Percentiles rank a stretch among this genome's conserved stretches.
phyloP scores from a whole-genome alignment of 1,284 basidiomycete genomes.

The Austroboletus niveus region DNA sequence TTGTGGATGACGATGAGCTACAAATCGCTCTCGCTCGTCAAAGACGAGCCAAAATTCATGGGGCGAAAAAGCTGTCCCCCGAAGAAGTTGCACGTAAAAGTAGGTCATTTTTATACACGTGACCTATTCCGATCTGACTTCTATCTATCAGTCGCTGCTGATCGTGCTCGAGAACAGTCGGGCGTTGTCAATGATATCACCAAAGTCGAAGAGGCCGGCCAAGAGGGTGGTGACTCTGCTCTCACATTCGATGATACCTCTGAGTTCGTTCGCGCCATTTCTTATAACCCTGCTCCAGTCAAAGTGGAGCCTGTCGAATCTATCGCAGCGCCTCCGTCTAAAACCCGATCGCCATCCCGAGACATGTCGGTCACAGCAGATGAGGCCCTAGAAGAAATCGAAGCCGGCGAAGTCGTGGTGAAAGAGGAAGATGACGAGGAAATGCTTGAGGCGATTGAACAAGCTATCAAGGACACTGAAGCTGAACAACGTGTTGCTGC shows the following conservation, averaged over 20 bases:
- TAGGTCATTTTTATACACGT: slow-evolving; percentile 37
- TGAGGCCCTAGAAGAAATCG: slow-evolving; percentile 68
- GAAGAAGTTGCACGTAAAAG: slow-evolving; percentile 84
- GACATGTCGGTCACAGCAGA: slow-evolving; percentile 63
- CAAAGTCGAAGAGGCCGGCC: slow-evolving; percentile 64
- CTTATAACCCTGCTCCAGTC: slow-evolving; percentile 53
- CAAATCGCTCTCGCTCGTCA: slow-evolving; percentile 90
- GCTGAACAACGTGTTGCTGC: slow-evolving; percentile 46
- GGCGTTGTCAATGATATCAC: slow-evolving; percentile 44
- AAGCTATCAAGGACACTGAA: slow-evolving; percentile 59
- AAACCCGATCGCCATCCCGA: slow-evolving; percentile 43
- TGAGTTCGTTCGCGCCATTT: slow-evolving; percentile 93
- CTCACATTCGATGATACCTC: slow-evolving; percentile 96
- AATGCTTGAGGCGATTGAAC: slow-evolving; percentile 73
- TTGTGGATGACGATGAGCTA: slow-evolving; percentile 98
- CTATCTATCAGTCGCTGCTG: slow-evolving; percentile 57
- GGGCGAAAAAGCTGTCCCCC: slow-evolving; percentile 74
- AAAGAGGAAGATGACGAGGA: slow-evolving; percentile 78
- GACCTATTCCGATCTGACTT: background rate
- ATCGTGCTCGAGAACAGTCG: slow-evolving; percentile 53
- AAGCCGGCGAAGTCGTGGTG: slow-evolving; percentile 73
- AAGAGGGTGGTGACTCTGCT: slow-evolving; percentile 52
- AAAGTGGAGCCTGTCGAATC: slow-evolving; percentile 54
- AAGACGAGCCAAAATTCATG: slow-evolving; percentile 79
- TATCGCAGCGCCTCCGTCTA: slow-evolving; percentile 32